These are phyloP conservation scores for Sphaceloma murrayae DNA, from an alignment of 2,329 filamentous ascomycete genomes.

Conservation along the genomic window DNA sequence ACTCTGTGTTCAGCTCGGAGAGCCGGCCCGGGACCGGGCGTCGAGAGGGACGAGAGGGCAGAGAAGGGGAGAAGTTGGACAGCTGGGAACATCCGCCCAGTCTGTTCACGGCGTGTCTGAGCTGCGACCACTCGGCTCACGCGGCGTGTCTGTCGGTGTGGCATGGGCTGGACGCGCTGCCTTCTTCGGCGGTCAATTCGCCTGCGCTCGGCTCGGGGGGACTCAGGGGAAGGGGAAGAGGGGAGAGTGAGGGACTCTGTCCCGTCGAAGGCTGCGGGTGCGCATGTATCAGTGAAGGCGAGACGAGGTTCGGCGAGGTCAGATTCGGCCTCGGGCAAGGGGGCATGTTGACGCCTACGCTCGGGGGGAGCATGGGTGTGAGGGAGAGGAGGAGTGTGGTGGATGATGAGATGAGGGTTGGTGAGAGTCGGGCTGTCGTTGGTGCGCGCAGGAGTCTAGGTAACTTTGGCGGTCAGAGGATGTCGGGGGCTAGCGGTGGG, in stretches of 20 bases:
- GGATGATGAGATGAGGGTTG: conserved; percentile 35
- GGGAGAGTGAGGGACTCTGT: conserved; percentile 21
- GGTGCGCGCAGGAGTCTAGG: conserved; percentile 30
- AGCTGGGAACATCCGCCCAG: conserved; percentile 23
- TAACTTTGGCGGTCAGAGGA: conserved; percentile 1
- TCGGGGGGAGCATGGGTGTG: conserved; percentile 29
- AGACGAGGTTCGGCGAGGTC: conserved; percentile 31
- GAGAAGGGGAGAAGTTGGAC: not conserved
- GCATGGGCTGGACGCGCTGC: conserved; percentile 37
- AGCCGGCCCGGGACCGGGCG: not conserved
- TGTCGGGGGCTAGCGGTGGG: conserved; percentile 6
- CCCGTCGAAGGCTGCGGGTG: conserved; percentile 12
- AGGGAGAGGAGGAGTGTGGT: conserved; percentile 29
- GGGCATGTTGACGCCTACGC: conserved; percentile 4
- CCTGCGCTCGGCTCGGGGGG: not conserved
- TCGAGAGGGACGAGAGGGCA: not conserved
- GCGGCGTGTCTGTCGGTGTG: conserved; percentile 48
- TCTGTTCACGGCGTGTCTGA: conserved; percentile 49
- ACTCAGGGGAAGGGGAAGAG: conserved; percentile 19
- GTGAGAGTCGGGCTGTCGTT: conserved; percentile 36
- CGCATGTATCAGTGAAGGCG: conserved; percentile 20
- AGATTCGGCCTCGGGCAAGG: conserved; percentile 32
- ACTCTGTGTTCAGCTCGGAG: conserved; percentile 2
- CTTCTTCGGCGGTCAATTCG: conserved; percentile 20
- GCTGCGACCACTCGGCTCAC: conserved; percentile 53